These are phyloP conservation scores for Naganishia friedmannii DNA, from an alignment of 768 basidiomycete species.

Conservation along the genomic window DNA sequence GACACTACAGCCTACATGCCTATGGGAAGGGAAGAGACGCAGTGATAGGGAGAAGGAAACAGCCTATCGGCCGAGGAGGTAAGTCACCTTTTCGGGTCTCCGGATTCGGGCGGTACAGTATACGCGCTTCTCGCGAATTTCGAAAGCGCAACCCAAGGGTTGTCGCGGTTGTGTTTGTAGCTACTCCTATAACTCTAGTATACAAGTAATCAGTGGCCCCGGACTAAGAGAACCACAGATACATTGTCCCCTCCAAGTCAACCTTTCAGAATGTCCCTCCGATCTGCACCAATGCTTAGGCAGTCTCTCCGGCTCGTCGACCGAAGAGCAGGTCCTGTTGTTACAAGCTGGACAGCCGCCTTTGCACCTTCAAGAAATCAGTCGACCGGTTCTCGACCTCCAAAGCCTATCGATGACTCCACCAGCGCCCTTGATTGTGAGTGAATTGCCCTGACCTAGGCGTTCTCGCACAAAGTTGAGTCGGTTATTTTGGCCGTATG, in stretches of 20 bases:
- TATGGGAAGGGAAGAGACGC: too few relatives aligned
- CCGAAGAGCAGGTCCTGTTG: conserved; percentile 6
- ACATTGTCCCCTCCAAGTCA: neutral
- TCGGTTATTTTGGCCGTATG: neutral
- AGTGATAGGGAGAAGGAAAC: too few relatives aligned
- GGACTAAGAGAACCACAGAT: neutral
- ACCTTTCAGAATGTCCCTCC: conserved; percentile 1
- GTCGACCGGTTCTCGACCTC: conserved; percentile 34
- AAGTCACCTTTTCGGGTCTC: neutral
- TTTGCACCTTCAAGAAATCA: neutral
- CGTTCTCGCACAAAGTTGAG: neutral
- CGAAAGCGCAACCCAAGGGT: neutral
- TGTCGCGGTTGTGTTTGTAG: too few relatives aligned
- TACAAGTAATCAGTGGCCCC: neutral
- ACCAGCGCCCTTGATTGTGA: conserved; percentile 84
- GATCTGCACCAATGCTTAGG: conserved; percentile 4
- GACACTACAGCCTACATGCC: too few relatives aligned
- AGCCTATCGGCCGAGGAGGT: too few relatives aligned
- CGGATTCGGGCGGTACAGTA: neutral
- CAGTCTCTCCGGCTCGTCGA: conserved; percentile 20
- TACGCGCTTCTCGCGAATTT: neutral
- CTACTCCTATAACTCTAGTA: neutral
- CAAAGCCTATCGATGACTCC: conserved; percentile 75
- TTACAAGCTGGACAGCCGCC: neutral
- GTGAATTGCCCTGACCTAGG: conserved; percentile 22